Conservation (phyloP, 2,329 filamentous ascomycete species). For the Atkinsonella texensis region DNA sequence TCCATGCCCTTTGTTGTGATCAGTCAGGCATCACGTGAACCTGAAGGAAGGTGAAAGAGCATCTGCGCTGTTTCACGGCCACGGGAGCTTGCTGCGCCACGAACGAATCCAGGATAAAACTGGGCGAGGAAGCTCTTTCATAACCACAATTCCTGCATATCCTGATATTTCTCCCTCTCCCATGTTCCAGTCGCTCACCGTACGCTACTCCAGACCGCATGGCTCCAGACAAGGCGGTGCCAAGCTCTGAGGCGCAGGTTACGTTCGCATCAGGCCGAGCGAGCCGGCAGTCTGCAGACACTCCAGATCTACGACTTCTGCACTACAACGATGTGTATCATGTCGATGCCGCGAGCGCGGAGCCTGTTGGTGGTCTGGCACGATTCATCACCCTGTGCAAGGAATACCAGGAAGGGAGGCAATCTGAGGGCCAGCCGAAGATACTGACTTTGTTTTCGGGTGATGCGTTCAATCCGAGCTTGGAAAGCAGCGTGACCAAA, state of each 20-base stretch:
- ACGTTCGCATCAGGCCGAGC: constrained; percentile 12
- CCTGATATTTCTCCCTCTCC: not conserved
- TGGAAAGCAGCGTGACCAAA: constrained; percentile 84
- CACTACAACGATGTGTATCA: constrained; percentile 97
- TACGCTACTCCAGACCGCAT: not conserved
- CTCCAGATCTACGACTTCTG: constrained; percentile 64
- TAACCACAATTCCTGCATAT: not conserved
- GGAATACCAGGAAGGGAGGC: constrained; percentile 54
- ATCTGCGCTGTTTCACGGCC: not conserved
- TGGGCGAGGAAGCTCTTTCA: not conserved
- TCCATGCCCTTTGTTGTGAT: not conserved
- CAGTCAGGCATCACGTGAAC: constrained; percentile 4
- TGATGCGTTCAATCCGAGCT: constrained; percentile 82
- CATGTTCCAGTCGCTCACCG: not conserved
- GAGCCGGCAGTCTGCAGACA: constrained; percentile 1
- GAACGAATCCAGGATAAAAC: not conserved
- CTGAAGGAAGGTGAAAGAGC: not conserved
- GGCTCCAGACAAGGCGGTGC: constrained; percentile 4
- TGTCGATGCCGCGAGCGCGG: constrained; percentile 60
- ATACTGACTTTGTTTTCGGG: constrained; percentile 78
- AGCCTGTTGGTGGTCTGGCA: constrained; percentile 71
- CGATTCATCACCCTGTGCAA: constrained; percentile 71
- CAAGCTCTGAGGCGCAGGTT: constrained; percentile 17
- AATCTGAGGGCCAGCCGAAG: constrained; percentile 50
- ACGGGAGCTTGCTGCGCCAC: not conserved